Percentiles rank a stretch among this genome's conserved stretches.
Evolutionary conservation across 805 yeast genomes (phyloP).

Genomic region (Spathaspora hagerdaliae): DNA sequence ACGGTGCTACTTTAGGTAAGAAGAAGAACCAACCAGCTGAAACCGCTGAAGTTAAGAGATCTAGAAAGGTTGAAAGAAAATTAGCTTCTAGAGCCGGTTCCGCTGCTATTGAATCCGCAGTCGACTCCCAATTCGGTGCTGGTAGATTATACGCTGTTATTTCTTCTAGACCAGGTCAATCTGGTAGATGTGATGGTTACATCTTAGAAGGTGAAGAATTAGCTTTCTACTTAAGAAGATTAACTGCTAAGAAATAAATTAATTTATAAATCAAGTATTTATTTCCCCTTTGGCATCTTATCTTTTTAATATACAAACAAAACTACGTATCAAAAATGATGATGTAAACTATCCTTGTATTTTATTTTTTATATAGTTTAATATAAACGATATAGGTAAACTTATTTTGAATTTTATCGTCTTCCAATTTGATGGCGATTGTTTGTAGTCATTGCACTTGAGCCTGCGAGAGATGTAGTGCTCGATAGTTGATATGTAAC

Average conservation of each 20-base stretch:
- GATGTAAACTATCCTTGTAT: background rate
- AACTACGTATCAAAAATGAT: background rate
- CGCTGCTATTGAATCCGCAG: constrained; percentile 84
- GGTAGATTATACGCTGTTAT: constrained; percentile 98
- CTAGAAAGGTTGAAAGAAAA: constrained; percentile 83
- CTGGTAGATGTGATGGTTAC: constrained; percentile 99
- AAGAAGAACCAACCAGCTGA: constrained; percentile 34
- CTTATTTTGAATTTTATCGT: background rate
- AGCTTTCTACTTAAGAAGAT: constrained; percentile 99
- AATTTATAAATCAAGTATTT: constrained; percentile 1
- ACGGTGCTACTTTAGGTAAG: constrained; percentile 92
- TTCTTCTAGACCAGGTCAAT: constrained; percentile 99
- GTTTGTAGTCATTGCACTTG: too few species aligned
- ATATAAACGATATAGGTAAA: background rate
- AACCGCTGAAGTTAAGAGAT: constrained; percentile 62
- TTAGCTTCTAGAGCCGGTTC: constrained; percentile 86
- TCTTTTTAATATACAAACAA: background rate
- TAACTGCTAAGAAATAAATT: constrained; percentile 94
- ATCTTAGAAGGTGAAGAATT: constrained; percentile 99
- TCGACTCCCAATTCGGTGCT: constrained; percentile 94
- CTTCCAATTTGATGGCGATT: too few species aligned
- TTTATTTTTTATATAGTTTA: background rate
- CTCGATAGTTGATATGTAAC: too few species aligned
- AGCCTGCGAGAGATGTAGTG: too few species aligned
- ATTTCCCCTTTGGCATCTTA: constrained; percentile 2